phyloP scores from a whole-genome alignment of 441 rosid genomes.

The Populus hybrid region DNA sequence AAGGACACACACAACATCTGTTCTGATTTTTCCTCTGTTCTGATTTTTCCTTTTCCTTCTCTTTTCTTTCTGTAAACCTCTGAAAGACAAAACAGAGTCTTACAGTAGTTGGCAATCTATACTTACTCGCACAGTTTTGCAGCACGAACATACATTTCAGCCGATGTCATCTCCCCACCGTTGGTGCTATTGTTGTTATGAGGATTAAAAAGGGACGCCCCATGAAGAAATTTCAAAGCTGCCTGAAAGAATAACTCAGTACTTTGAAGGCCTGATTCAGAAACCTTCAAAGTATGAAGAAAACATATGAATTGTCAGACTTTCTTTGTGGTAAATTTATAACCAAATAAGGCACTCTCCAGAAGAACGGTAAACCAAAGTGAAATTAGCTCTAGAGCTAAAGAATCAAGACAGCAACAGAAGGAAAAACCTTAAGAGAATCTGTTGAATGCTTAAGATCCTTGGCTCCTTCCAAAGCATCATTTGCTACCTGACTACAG shows the following conservation, averaged over 20 bases:
- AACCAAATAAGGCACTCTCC: not conserved
- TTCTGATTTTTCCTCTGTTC: too few species aligned
- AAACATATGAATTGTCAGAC: not conserved
- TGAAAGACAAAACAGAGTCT: not conserved
- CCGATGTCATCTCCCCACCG: not conserved
- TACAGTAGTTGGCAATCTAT: not conserved
- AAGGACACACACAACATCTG: too few species aligned
- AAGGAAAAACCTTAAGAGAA: not conserved
- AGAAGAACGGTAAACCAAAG: not conserved
- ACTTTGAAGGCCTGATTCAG: not conserved
- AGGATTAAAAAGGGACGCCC: not conserved
- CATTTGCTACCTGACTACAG: not conserved
- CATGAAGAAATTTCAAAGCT: conserved; percentile 3
- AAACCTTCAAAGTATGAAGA: not conserved
- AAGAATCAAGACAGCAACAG: not conserved
- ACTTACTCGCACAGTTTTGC: not conserved
- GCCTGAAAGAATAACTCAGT: not conserved
- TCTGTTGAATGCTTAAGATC: not conserved
- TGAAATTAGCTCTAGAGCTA: not conserved
- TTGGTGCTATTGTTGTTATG: not conserved
- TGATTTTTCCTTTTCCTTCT: not conserved
- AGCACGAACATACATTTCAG: not conserved
- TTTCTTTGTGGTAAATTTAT: not conserved
- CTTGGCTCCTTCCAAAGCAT: not conserved
- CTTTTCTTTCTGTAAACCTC: not conserved